Conservation (phyloP, 805 yeast species). For the Yarrowia porcina region DNA sequence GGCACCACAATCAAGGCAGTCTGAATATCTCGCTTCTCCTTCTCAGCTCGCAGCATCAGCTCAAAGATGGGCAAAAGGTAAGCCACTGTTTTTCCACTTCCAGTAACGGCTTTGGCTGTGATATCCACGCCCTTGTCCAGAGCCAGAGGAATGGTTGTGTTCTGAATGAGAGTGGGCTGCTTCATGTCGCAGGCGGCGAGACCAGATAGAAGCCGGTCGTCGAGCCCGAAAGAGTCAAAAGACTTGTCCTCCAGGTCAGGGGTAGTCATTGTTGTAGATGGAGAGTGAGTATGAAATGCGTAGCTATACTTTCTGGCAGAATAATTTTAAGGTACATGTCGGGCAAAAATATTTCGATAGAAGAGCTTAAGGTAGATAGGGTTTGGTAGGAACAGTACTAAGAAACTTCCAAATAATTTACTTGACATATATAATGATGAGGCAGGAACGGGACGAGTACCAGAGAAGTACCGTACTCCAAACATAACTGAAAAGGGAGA, state of each 20-base stretch:
- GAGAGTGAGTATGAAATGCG: not conserved
- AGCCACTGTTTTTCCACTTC: constrained; percentile 94
- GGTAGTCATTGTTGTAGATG: not conserved
- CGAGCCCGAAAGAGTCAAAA: constrained; percentile 77
- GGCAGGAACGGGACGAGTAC: too few species aligned
- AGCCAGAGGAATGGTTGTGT: constrained; percentile 89
- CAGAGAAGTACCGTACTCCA: too few species aligned
- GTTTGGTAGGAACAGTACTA: not conserved
- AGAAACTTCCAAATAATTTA: not conserved
- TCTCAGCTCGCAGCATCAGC: constrained; percentile 50
- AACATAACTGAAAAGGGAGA: too few species aligned
- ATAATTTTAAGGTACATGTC: constrained; percentile 17
- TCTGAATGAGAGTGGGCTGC: constrained; percentile 86
- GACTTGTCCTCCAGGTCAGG: constrained; percentile 18
- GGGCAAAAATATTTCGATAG: constrained; percentile 21
- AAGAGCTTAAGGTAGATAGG: not conserved
- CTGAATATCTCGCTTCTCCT: constrained; percentile 28
- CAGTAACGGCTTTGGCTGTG: constrained; percentile 91
- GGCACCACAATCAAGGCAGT: constrained; percentile 76
- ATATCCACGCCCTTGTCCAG: constrained; percentile 86
- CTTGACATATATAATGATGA: too few species aligned
- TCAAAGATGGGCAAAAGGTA: constrained; percentile 85
- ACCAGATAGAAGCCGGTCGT: constrained; percentile 80
- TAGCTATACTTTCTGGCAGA: not conserved
- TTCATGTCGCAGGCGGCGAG: constrained; percentile 73